phyloP scores from a whole-genome alignment of 495 filamentous ascomycete genomes.

The Aspergillus baeticus region DNA sequence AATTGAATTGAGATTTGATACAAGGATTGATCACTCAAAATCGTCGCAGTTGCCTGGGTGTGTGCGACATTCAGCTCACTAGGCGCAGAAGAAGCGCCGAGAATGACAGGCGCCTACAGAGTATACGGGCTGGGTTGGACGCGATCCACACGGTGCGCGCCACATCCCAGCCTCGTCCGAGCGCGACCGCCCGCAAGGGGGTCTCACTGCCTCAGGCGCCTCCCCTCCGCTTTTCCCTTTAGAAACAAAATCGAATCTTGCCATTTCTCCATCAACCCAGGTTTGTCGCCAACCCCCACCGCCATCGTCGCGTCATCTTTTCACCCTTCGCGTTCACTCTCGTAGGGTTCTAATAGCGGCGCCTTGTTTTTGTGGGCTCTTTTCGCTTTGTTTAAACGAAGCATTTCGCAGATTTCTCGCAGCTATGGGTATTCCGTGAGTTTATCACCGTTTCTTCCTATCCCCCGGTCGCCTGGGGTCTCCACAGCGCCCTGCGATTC shows the following conservation, averaged over 20 bases:
- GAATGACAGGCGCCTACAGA: neutral
- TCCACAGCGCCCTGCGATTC: conserved; percentile 23
- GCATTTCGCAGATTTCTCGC: conserved; percentile 15
- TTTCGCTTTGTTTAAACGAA: conserved; percentile 8
- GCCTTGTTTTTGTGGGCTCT: neutral
- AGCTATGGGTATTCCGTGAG: conserved; percentile 83
- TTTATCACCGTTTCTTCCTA: conserved; percentile 28
- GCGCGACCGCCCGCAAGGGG: neutral
- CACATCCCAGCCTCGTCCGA: conserved; percentile 18
- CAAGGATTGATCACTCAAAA: too few species aligned
- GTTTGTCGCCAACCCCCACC: conserved; percentile 14
- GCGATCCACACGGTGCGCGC: neutral
- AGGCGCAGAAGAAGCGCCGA: neutral
- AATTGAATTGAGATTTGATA: too few species aligned
- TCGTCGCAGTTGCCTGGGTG: too few species aligned
- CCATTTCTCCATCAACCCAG: conserved; percentile 24
- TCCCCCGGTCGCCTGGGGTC: neutral
- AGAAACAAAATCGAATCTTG: conserved; percentile 21
- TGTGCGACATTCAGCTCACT: neutral
- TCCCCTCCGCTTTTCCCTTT: conserved; percentile 24
- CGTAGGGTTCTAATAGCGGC: conserved; percentile 8
- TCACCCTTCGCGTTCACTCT: conserved; percentile 8
- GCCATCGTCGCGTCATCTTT: conserved; percentile 19
- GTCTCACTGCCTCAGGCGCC: conserved; percentile 17
- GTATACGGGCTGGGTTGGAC: conserved; percentile 14